Conservation (phyloP, 108 stramenopile genomes). For the Stephanodiscus minutulus region DNA sequence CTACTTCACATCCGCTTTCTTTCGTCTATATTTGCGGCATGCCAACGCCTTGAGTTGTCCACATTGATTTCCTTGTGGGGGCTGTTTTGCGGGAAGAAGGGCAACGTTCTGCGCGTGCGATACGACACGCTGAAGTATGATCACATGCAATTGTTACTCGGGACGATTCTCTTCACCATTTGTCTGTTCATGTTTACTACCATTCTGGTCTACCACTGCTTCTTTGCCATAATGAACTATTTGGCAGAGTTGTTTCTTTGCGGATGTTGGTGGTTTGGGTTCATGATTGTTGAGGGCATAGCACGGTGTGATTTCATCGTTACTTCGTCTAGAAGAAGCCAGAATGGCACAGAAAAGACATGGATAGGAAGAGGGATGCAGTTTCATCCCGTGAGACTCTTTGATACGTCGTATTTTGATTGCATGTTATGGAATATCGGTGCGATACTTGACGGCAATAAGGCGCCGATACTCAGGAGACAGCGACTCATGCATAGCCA, state of each 20-base stretch:
- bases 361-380: slow-evolving; percentile 10
- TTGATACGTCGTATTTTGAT: neutral
- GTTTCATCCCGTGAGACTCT: slow-evolving; percentile 1
- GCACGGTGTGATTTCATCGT: slow-evolving; percentile 22
- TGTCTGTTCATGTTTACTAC: slow-evolving; percentile 87
- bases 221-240: slow-evolving; percentile 58
- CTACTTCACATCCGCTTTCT: slow-evolving; percentile 62
- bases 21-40: slow-evolving; percentile 39
- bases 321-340: neutral
- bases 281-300: slow-evolving; percentile 21
- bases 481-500: neutral
- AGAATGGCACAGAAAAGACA: neutral
- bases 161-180: slow-evolving; percentile 85
- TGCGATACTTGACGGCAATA: neutral
- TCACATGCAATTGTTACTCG: slow-evolving; percentile 80
- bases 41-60: slow-evolving; percentile 57
- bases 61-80: slow-evolving; percentile 77
- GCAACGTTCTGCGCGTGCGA: slow-evolving; percentile 79
- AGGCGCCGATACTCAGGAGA: neutral
- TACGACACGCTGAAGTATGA: slow-evolving; percentile 89
- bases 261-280: slow-evolving; percentile 18
- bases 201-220: slow-evolving; percentile 75
- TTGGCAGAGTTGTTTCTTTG: slow-evolving; percentile 12
- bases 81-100: slow-evolving; percentile 91
- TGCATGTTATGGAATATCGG: neutral